These are phyloP conservation scores for Diversispora eburnea DNA, from an alignment of 192 early-diverging fungal genomes.

Conservation along the genomic window DNA sequence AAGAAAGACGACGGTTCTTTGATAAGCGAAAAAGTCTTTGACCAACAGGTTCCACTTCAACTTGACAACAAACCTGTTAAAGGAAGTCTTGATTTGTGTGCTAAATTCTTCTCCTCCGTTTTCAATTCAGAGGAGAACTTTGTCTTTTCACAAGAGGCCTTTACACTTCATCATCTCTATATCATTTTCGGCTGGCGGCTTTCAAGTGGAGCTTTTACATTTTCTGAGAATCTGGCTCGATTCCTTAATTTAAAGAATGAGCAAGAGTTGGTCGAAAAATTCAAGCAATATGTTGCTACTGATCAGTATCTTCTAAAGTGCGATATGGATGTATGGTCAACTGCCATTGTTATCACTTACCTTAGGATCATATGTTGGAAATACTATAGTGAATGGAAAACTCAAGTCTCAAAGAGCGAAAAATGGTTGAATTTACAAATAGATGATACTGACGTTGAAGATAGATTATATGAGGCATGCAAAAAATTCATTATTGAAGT, in stretches of 20 bases:
- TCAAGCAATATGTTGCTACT: neutral
- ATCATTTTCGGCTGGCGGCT: conserved; percentile 14
- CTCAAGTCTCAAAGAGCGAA: no score
- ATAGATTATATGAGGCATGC: no score
- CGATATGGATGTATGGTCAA: no score
- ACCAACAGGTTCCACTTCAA: neutral
- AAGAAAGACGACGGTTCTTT: conserved; percentile 7
- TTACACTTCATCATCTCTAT: conserved; percentile 2
- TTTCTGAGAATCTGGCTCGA: conserved; percentile 6
- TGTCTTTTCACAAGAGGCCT: neutral
- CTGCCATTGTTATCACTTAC: no score
- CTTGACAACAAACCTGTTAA: neutral
- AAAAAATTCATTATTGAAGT: no score
- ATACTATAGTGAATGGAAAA: no score
- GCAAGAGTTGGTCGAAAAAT: neutral
- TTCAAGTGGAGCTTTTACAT: conserved; percentile 1
- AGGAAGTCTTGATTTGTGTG: neutral
- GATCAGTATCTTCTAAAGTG: no score
- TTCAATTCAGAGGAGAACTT: neutral
- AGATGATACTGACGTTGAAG: no score
- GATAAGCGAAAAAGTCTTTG: neutral
- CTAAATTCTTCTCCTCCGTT: conserved; percentile 1
- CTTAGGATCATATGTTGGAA: no score
- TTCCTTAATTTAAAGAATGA: conserved; percentile 18
- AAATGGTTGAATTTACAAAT: no score